A percentile compares a stretch with the other conserved stretches of the same genome.
phyloP scores from a whole-genome alignment of 2,329 filamentous ascomycete genomes.

The Emydomyces testavorans region DNA sequence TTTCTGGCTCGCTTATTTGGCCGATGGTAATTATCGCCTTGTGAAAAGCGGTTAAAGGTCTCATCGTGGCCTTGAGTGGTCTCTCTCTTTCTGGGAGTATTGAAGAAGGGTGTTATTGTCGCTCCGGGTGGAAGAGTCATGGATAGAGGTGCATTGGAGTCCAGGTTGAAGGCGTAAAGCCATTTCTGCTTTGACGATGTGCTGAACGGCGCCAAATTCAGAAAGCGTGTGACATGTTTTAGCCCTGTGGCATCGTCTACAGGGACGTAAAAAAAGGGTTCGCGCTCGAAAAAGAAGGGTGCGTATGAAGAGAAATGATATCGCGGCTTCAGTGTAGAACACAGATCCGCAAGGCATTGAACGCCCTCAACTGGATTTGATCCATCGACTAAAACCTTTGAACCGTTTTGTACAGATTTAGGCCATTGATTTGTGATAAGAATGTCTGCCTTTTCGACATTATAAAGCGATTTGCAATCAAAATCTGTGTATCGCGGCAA shows the following conservation, averaged over 20 bases:
- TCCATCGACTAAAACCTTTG: constrained; percentile 49
- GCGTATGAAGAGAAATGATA: constrained; percentile 74
- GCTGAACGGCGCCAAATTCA: constrained; percentile 70
- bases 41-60: constrained; percentile 31
- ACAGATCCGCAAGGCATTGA: constrained; percentile 67
- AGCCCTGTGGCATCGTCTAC: constrained; percentile 43
- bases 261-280: constrained; percentile 69
- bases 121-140: constrained; percentile 55
- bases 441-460: constrained; percentile 71
- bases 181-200: constrained; percentile 62
- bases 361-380: constrained; percentile 44
- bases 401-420: constrained; percentile 55
- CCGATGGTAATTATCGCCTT: constrained; percentile 28
- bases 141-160: constrained; percentile 49
- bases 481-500: constrained; percentile 65
- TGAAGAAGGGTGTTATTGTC: constrained; percentile 57
- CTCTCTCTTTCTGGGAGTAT: constrained; percentile 48
- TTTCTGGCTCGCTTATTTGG: constrained; percentile 36
- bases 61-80: constrained; percentile 27
- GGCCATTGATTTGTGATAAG: constrained; percentile 84
- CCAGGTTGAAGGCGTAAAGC: constrained; percentile 54
- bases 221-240: constrained; percentile 67
- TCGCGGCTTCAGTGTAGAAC: constrained; percentile 66
- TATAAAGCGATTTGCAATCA: constrained; percentile 64
- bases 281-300: constrained; percentile 71